Evolutionary conservation across 2,329 filamentous ascomycete genomes (phyloP).

Genomic region (Samsoniella hepiali): DNA sequence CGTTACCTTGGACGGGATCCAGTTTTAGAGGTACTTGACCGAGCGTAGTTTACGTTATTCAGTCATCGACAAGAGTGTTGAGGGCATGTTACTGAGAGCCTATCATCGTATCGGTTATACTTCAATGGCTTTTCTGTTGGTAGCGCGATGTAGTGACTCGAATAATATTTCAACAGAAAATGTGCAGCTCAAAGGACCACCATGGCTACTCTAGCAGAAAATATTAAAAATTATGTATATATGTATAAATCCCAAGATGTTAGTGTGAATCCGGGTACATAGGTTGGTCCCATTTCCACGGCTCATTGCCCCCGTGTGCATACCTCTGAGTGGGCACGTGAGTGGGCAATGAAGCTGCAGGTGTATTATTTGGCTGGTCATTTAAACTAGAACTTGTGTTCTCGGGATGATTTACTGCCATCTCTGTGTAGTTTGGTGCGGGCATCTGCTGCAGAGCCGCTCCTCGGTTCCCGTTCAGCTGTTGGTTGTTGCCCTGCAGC

Average conservation of each 20-base stretch:
- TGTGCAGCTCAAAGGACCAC: too few species aligned
- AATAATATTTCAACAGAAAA: too few species aligned
- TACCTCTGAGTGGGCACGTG: background rate
- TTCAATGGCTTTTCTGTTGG: too few species aligned
- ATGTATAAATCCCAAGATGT: too few species aligned
- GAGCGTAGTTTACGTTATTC: background rate
- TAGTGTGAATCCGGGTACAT: background rate
- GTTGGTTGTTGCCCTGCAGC: background rate
- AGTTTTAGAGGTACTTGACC: slow-evolving; percentile 12
- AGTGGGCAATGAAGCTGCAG: background rate
- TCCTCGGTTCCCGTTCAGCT: background rate
- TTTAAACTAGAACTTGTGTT: background rate
- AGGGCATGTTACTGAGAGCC: background rate
- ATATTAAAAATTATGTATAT: too few species aligned
- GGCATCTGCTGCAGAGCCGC: background rate
- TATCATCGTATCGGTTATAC: background rate
- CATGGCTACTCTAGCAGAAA: too few species aligned
- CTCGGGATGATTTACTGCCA: background rate
- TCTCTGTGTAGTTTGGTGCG: background rate
- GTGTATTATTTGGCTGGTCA: background rate
- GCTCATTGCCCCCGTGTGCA: background rate
- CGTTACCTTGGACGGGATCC: slow-evolving; percentile 13
- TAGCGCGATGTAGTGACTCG: too few species aligned
- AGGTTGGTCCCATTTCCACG: background rate
- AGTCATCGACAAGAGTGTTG: background rate